Evolutionary conservation across 441 rosid genomes (phyloP), one percentile per base, ranked within the genome.

Genomic region (Populus tomentosa): DNA sequence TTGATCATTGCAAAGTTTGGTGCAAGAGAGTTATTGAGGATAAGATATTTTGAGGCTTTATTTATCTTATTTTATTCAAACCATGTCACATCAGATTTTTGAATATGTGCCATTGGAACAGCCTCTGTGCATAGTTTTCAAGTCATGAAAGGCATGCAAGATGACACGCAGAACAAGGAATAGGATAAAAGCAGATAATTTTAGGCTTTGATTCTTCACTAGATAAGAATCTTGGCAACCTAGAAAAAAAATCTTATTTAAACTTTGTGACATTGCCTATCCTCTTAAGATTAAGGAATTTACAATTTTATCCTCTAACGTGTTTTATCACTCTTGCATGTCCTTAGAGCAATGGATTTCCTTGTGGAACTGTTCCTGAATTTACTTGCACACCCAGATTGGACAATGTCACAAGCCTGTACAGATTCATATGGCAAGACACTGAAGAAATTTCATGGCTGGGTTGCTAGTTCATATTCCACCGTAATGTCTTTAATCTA

Each of bases 301-400:
- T 24, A 4, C 28, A 35, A 13, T 16, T 10, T 6, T 28, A 16
- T 24, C 1, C 30, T 65, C 75, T 3, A 3, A 20, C 26, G 13
- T 30, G 20, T 14, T 33, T 65, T 16, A 18, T 28, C 2, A 10
- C n/a, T 24, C 78, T 69, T 85, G 75, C 33, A 20, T 81, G 63
- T 30, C 68, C 71, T 56, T 85, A 95, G 99, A 78, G 99, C 97
- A 18, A 93, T 92, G 98, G 98, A 95, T 88, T 93, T 89, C 88
- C 81, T 91, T 66, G 88, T 89, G 80, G 94, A 91, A 86, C 84
- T 93, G 78, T 93, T 93, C 84, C 89, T 89, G 79, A 86, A 88
- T 86, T 88, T 93, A 76, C 83, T 89, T 81, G 74, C 83, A 70
- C 92, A 91, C 81, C 82, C 87, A 79, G 94, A 94, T 65, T 94